Evolutionary conservation across 306 rosid species (phyloP).

Genomic region (Gastrolobium villosum): DNA sequence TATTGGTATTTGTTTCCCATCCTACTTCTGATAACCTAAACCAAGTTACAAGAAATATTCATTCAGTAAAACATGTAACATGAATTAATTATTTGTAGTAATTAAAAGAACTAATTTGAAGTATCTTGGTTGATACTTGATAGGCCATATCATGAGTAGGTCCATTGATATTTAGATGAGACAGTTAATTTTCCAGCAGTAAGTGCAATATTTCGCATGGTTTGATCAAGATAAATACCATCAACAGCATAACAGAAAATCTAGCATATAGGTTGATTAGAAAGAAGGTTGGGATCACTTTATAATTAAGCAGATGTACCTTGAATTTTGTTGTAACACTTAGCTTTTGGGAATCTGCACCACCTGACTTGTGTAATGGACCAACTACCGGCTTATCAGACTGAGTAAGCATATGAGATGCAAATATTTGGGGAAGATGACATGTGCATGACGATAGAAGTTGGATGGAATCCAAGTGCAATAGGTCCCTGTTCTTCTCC

Average conservation of each 20-base stretch:
- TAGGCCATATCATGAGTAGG: slow-evolving; percentile 15
- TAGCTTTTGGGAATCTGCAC: slow-evolving; percentile 97
- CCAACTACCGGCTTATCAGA: slow-evolving; percentile 88
- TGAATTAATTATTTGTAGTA: slow-evolving; percentile 26
- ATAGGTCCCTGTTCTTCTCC: slow-evolving; percentile 95
- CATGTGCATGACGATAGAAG: slow-evolving; percentile 93
- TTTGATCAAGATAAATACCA: slow-evolving; percentile 32
- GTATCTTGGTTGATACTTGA: slow-evolving; percentile 26
- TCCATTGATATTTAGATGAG: slow-evolving; percentile 1
- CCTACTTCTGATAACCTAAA: slow-evolving; percentile 43
- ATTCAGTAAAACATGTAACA: slow-evolving; percentile 1
- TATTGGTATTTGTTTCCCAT: not conserved
- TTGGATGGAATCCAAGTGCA: slow-evolving; percentile 94
- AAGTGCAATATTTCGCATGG: slow-evolving; percentile 19
- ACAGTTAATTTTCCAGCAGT: not conserved
- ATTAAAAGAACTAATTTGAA: slow-evolving; percentile 32
- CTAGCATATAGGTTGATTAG: slow-evolving; percentile 1
- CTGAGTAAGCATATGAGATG: slow-evolving; percentile 82
- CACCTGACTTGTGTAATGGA: slow-evolving; percentile 85
- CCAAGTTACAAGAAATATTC: slow-evolving; percentile 27
- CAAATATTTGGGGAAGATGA: slow-evolving; percentile 91
- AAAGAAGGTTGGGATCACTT: slow-evolving; percentile 31
- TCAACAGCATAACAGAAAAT: slow-evolving; percentile 32
- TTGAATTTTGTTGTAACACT: slow-evolving; percentile 98
- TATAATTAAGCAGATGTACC: slow-evolving; percentile 56